Evolutionary conservation across 257 asterid genomes (phyloP).

Genomic region (Petrea volubilis): DNA sequence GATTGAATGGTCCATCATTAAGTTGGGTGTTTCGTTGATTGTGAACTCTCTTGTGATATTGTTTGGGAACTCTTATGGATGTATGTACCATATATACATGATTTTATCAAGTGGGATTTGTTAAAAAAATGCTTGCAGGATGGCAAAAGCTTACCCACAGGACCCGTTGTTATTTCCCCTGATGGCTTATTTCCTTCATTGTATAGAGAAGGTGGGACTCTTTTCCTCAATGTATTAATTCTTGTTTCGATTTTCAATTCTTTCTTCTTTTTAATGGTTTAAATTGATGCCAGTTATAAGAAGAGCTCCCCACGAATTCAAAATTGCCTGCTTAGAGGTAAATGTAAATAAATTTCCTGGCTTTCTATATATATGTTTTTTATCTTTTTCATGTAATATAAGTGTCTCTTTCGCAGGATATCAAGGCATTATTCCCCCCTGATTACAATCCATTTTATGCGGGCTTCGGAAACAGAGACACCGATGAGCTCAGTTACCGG

Average conservation of each 20-base stretch:
- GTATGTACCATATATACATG: not conserved
- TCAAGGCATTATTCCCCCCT: conserved; percentile 93
- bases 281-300: conserved; percentile 69
- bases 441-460: conserved; percentile 97
- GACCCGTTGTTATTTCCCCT: conserved; percentile 99
- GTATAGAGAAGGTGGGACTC: conserved; percentile 78
- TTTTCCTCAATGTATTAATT: not conserved
- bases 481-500: conserved; percentile 97
- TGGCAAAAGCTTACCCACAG: conserved; percentile 91
- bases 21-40: conserved; percentile 6
- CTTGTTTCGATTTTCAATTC: not conserved
- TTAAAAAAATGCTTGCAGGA: conserved; percentile 59
- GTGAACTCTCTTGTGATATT: not conserved
- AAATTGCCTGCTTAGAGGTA: conserved; percentile 99
- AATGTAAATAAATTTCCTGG: not conserved
- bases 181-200: conserved; percentile 96
- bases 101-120: conserved; percentile 9
- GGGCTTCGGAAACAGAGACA: conserved; percentile 97
- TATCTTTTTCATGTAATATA: not conserved
- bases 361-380: not conserved
- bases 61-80: not conserved
- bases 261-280: not conserved
- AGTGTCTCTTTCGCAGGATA: conserved; percentile 61
- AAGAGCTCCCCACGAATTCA: conserved; percentile 99
- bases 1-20: too few species aligned